Base-by-base conservation (phyloP, 2,329 filamentous ascomycete genomes). In the Stagonosporopsis chrysanthemi region DNA sequence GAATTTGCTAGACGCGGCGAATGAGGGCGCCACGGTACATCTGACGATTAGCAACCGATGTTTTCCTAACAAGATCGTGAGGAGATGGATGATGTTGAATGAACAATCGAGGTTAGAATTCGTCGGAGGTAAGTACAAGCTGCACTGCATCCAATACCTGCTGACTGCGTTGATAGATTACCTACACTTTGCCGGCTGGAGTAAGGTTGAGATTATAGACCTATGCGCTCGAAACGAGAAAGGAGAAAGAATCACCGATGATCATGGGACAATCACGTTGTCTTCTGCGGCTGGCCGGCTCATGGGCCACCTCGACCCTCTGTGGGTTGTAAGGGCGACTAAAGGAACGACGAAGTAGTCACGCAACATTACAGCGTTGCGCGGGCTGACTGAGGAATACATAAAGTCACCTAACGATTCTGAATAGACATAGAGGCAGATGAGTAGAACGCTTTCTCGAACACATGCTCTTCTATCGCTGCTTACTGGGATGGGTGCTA, bases 1-100 rank as follows among this genome's bases (percentile, higher is more conserved):
- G 15, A 78, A 77, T 24, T 64, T 84, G 24, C 64, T 72, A 9
- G 61, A 75, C 6, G 73, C 72, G 8, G 80, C 78, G 17, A 80
- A 74, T 4, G 58, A 66, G 1, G 79, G 78, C 1, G 82, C 81
- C 0, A 77, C 50, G 1, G 76, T 84, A n/a, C 82, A 85, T 71
- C 65, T 85, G 43, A 76, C 78, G 0, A 78, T 84, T 38, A 81
- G 78, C 26, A 82, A 84, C 66, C 77, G 82, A 3, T 84, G 81
- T 63, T 84, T 84, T 61, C 81, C 82, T 0, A 82, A 80, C 1
- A 85, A 85, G 62, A 82, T 79, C 2, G 77, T 84, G 6, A 73
- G 70, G 23, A 70, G 78, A 17, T 85, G 82, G 83, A 67, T 83
- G 64, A 66, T 72, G 50, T 68, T 82, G 26, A 62, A 69, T 47